phyloP scores from a whole-genome alignment of 345 rosid genomes.

The Syzygium jambos region DNA sequence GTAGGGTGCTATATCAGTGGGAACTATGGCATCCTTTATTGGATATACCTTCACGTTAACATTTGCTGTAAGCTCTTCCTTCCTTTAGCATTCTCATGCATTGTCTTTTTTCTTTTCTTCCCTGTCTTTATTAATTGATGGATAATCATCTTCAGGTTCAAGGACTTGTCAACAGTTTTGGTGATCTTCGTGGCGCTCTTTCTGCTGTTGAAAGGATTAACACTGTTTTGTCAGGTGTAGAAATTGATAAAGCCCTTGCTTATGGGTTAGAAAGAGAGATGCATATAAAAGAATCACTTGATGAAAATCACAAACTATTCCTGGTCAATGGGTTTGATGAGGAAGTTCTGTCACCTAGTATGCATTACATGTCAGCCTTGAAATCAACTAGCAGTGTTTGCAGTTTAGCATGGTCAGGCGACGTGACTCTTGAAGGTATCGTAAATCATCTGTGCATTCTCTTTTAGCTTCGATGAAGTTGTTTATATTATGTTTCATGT shows the following conservation, averaged over 20 bases:
- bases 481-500: background rate
- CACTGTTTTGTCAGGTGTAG: slow-evolving; percentile 63
- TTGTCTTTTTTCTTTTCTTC: background rate
- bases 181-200: slow-evolving; percentile 87
- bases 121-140: slow-evolving; percentile 6
- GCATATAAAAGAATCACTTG: slow-evolving; percentile 35
- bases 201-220: slow-evolving; percentile 92
- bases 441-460: background rate
- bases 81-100: background rate
- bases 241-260: slow-evolving; percentile 87
- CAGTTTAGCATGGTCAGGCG: slow-evolving; percentile 77
- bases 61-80: slow-evolving; percentile 63
- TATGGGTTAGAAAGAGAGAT: slow-evolving; percentile 82
- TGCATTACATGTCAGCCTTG: slow-evolving; percentile 62
- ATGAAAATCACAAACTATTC: slow-evolving; percentile 52
- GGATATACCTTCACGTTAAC: slow-evolving; percentile 95
- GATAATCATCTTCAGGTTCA: slow-evolving; percentile 51
- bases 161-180: slow-evolving; percentile 91
- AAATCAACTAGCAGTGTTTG: slow-evolving; percentile 49
- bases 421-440: slow-evolving; percentile 77
- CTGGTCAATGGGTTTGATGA: slow-evolving; percentile 37
- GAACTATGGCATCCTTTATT: slow-evolving; percentile 84
- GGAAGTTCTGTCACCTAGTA: slow-evolving; percentile 23
- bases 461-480: background rate
- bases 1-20: slow-evolving; percentile 92